These are phyloP conservation scores for Poterioochromonas sp. DNA, from an alignment of 352 stramenopile genomes.

Conservation along the genomic window DNA sequence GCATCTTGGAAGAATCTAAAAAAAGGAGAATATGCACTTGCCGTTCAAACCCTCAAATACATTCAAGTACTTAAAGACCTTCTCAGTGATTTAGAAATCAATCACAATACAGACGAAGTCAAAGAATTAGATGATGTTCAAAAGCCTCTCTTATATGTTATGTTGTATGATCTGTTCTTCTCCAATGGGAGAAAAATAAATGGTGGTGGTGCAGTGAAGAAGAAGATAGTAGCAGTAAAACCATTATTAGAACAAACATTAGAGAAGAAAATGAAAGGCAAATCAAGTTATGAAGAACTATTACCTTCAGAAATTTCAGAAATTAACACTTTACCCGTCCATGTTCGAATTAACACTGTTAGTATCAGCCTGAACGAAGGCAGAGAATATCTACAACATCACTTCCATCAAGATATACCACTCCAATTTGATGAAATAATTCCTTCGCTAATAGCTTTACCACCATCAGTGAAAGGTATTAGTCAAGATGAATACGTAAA, in stretches of 20 bases:
- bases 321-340: constrained; percentile 41
- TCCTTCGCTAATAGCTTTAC: constrained; percentile 77
- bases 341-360: constrained; percentile 86
- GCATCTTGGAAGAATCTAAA: not conserved
- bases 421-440: constrained; percentile 63
- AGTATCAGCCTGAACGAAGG: constrained; percentile 50
- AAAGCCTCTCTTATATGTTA: constrained; percentile 60
- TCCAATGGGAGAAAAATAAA: constrained; percentile 65
- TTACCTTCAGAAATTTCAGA: not conserved
- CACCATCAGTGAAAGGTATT: constrained; percentile 63
- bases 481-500: constrained; percentile 67
- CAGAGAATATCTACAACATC: constrained; percentile 46
- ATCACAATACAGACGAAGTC: too few species aligned
- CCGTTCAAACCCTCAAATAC: not conserved
- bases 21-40: constrained; percentile 5
- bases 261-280: not conserved
- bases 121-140: not conserved
- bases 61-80: not conserved
- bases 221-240: constrained; percentile 56
- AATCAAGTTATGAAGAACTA: not conserved
- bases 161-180: constrained; percentile 66
- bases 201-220: constrained; percentile 70
- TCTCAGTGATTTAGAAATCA: not conserved
- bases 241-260: not conserved
- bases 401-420: constrained; percentile 24